phyloP scores from a whole-genome alignment of 1,284 basidiomycete species.

The Papiliotrema laurentii region DNA sequence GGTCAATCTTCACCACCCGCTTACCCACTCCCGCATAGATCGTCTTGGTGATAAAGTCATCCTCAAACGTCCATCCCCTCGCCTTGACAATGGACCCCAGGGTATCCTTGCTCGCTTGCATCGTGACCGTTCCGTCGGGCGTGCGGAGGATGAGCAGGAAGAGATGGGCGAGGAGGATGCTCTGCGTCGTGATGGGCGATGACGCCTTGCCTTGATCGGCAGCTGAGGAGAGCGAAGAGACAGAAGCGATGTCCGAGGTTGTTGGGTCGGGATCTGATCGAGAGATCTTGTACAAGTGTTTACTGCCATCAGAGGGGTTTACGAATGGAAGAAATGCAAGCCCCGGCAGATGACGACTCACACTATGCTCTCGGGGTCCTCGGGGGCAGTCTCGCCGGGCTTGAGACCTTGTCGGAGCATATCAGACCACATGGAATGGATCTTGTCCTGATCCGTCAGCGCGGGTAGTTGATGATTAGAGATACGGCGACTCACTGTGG shows the following conservation, averaged over 20 bases:
- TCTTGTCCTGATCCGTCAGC: constrained; percentile 24
- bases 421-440: constrained; percentile 27
- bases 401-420: constrained; percentile 31
- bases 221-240: constrained; percentile 16
- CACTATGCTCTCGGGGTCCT: constrained; percentile 24
- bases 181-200: constrained; percentile 30
- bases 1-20: constrained; percentile 32
- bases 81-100: constrained; percentile 26
- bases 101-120: constrained; percentile 31
- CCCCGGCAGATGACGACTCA: constrained; percentile 11
- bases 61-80: constrained; percentile 28
- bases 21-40: constrained; percentile 37
- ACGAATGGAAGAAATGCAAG: background rate
- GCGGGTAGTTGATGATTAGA: constrained; percentile 1
- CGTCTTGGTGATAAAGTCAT: constrained; percentile 25
- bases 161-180: constrained; percentile 34
- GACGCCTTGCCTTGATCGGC: constrained; percentile 4
- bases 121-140: constrained; percentile 9
- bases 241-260: constrained; percentile 24
- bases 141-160: constrained; percentile 30
- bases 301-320: constrained; percentile 11
- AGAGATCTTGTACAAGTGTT: constrained; percentile 29
- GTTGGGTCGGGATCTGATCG: constrained; percentile 27
- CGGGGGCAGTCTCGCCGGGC: constrained; percentile 7
- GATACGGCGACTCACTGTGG: constrained; percentile 24